Evolutionary conservation across 768 basidiomycete species (phyloP).

Genomic region (Boletus sp.): DNA sequence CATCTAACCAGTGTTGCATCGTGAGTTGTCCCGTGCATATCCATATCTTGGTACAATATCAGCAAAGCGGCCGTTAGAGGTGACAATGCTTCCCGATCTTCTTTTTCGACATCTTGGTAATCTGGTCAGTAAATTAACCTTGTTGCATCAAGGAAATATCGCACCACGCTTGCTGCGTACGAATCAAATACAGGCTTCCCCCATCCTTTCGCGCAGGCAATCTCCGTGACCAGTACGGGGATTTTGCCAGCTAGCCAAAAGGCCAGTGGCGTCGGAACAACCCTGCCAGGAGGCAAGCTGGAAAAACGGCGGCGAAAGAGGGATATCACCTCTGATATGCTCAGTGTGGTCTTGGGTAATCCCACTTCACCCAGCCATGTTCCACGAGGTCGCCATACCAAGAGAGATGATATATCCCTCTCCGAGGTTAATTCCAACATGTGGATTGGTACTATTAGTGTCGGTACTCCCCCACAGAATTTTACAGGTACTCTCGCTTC

Average conservation of each 20-base stretch:
- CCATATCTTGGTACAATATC: neutral
- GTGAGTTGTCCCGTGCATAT: conserved; percentile 13
- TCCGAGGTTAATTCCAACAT: conserved; percentile 36
- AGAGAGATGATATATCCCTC: conserved; percentile 33
- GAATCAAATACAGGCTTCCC: conserved; percentile 42
- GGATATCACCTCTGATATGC: neutral
- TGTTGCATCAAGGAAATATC: conserved; percentile 37
- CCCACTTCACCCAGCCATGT: neutral
- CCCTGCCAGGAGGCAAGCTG: neutral
- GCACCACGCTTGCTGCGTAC: conserved; percentile 41
- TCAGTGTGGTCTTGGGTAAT: neutral
- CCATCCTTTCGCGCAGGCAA: conserved; percentile 31
- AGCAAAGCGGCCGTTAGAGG: neutral
- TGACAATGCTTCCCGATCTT: neutral
- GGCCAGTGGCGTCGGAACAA: neutral
- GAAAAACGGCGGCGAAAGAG: conserved; percentile 8
- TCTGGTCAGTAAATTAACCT: neutral
- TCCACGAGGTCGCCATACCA: conserved; percentile 10
- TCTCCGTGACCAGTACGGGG: neutral
- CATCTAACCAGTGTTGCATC: conserved; percentile 15
- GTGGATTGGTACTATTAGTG: conserved; percentile 45
- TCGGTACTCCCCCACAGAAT: conserved; percentile 44
- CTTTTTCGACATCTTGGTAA: neutral
- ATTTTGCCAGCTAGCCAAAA: neutral
- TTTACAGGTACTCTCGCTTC: conserved; percentile 36